Conservation (phyloP, 352 stramenopile species). For the Pythium aristosporum region DNA sequence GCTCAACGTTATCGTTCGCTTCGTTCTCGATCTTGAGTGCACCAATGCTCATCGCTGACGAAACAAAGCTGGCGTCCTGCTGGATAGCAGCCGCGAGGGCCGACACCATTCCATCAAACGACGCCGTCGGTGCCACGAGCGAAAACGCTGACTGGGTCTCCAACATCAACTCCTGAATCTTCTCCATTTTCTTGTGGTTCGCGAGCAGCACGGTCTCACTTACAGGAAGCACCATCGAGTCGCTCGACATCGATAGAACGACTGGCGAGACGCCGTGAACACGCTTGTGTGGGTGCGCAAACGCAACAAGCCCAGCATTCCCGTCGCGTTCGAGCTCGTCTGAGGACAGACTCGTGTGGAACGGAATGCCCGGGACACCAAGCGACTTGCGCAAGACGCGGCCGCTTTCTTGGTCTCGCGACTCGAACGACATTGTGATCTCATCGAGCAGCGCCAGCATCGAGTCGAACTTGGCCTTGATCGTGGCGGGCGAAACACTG, state of each 20-base stretch:
- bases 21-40: constrained; percentile 4
- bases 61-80: constrained; percentile 15
- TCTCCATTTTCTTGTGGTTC: constrained; percentile 21
- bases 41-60: constrained; percentile 8
- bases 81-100: constrained; percentile 10
- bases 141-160: constrained; percentile 21
- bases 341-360: constrained; percentile 42
- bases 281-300: constrained; percentile 54
- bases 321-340: constrained; percentile 47
- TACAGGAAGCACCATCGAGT: constrained; percentile 22
- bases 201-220: constrained; percentile 10
- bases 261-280: constrained; percentile 66
- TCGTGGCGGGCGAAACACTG: constrained; percentile 5
- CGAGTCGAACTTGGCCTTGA: constrained; percentile 26
- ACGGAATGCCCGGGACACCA: constrained; percentile 59
- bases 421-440: constrained; percentile 24
- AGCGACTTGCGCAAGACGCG: constrained; percentile 32
- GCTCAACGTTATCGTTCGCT: constrained; percentile 10
- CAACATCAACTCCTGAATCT: constrained; percentile 5
- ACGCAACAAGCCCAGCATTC: constrained; percentile 41
- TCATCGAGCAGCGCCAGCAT: constrained; percentile 25
- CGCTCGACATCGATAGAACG: constrained; percentile 7
- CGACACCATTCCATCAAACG: constrained; percentile 24
- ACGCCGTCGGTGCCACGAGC: constrained; percentile 21
- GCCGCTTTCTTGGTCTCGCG: constrained; percentile 21